Evolutionary conservation across 805 yeast genomes (phyloP).

Genomic region (Yamadazyma olivae): DNA sequence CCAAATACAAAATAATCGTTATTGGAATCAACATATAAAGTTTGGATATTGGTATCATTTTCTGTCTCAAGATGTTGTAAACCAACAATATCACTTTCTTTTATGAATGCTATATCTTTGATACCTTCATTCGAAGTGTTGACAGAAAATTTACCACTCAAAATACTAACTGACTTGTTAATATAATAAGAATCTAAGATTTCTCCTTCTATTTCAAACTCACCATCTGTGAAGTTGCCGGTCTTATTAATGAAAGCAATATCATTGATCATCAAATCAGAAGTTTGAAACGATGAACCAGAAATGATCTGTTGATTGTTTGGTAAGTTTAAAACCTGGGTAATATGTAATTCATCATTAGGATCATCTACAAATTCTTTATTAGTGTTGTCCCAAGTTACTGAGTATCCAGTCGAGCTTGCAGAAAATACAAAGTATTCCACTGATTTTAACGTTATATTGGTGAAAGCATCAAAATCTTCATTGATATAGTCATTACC

Average conservation of each 20-base stretch:
- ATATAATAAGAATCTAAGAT: slow-evolving; percentile 38
- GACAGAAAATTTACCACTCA: slow-evolving; percentile 56
- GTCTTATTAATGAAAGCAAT: slow-evolving; percentile 22
- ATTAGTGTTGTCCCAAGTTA: slow-evolving; percentile 42
- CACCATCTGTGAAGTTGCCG: slow-evolving; percentile 16
- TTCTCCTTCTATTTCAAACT: slow-evolving; percentile 4
- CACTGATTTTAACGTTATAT: slow-evolving; percentile 31
- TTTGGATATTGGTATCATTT: slow-evolving; percentile 20
- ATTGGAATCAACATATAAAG: slow-evolving; percentile 35
- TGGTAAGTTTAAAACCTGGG: slow-evolving; percentile 21
- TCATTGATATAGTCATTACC: slow-evolving; percentile 27
- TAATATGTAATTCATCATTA: slow-evolving; percentile 23
- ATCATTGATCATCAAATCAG: slow-evolving; percentile 26
- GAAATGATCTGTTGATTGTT: slow-evolving; percentile 29
- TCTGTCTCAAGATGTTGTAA: slow-evolving; percentile 26
- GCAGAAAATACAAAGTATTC: slow-evolving; percentile 42
- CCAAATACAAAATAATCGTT: slow-evolving; percentile 43
- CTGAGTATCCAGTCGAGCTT: slow-evolving; percentile 19
- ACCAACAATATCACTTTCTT: slow-evolving; percentile 15
- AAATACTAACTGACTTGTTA: slow-evolving; percentile 48
- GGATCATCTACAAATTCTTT: slow-evolving; percentile 31
- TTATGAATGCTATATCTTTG: slow-evolving; percentile 29
- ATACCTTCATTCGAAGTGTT: slow-evolving; percentile 16
- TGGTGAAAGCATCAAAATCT: slow-evolving; percentile 28
- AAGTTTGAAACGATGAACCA: slow-evolving; percentile 31